Base-by-base conservation (phyloP, 441 rosid species). In the Arabidopsis hybrid region DNA sequence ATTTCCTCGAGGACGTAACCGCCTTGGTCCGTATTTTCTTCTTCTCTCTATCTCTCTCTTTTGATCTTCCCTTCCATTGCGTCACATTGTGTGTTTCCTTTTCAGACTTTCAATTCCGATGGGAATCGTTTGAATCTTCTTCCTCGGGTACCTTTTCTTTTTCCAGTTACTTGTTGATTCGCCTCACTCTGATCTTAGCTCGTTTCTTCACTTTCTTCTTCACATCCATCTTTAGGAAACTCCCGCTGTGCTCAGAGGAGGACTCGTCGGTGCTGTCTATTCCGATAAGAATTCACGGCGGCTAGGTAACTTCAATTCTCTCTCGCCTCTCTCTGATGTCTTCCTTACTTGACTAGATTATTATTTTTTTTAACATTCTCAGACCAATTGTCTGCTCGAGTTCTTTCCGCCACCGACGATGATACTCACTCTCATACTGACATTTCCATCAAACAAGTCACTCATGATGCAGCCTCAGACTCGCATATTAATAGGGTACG, bases 371-470 rank as follows among this genome's bases (percentile, higher is more conserved):
- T 58, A 60, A 2, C 61, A 49, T 69, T 60, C 18, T 38, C 69
- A 49, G 95, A 91, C 80, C 93, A 86, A 71, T 75, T 81, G 45
- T 83, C 85, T 81, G 83, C 88, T 47, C 85, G 96, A 64, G 90
- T 83, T 42, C 85, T 92, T 63, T 90, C 89, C 1, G 76, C 94
- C n/a, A 76, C 92, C 12, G 69, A 51, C 53, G 85, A 79, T 11
- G 84, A 77, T 18, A 69, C 18, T 51, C 87, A 78, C 46, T 81
- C 90, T 62, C 78, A 64, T 53, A 47, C 66, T 31, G 83, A 67
- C 17, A 62, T 68, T 79, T 58, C 83, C 81, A 87, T 92, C 80
- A 80, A 78, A 66, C 82, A 72, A 83, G 85, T 88, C 65, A 86
- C 85, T 4, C 32, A 29, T 29, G 32, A 29, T 29, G 32, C 26